A percentile compares a stretch with the other conserved stretches of the same genome.
Conservation (phyloP, 352 stramenopile species). For the Phytophthora pistaciae region DNA sequence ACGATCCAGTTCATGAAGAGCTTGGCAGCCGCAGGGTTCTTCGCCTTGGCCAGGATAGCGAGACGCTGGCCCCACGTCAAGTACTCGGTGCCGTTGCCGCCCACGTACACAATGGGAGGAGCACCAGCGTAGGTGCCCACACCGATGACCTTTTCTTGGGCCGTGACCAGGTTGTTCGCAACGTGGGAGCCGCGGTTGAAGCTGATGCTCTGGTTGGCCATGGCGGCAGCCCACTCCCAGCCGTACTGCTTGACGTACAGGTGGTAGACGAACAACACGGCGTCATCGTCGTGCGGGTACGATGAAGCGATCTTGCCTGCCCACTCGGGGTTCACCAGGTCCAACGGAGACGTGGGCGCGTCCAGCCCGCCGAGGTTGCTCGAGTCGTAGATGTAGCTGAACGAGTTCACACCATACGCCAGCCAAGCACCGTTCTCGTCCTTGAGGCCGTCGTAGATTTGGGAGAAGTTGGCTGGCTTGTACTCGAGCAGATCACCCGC, state of each 20-base stretch:
- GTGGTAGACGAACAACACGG: constrained; percentile 48
- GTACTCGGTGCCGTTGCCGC: constrained; percentile 32
- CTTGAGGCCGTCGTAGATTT: constrained; percentile 55
- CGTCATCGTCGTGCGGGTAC: constrained; percentile 60
- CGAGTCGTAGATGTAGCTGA: constrained; percentile 49
- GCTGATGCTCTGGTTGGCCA: constrained; percentile 34
- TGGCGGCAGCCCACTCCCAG: constrained; percentile 36
- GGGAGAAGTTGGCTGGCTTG: constrained; percentile 56
- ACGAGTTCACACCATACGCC: constrained; percentile 39
- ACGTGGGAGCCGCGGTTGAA: constrained; percentile 27
- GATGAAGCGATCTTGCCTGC: constrained; percentile 49
- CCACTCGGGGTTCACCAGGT: constrained; percentile 46
- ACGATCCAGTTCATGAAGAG: constrained; percentile 39
- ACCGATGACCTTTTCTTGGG: constrained; percentile 26
- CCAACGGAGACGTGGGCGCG: constrained; percentile 20
- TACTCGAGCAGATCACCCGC: constrained; percentile 51
- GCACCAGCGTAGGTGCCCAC: constrained; percentile 17
- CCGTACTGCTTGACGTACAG: constrained; percentile 39
- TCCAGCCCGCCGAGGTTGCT: constrained; percentile 22
- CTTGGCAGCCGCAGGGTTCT: constrained; percentile 25
- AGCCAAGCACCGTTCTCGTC: constrained; percentile 38
- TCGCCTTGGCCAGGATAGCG: constrained; percentile 28
- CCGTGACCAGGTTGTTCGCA: constrained; percentile 15
- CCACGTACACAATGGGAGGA: constrained; percentile 15
- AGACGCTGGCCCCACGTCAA: constrained; percentile 42